Conservation (phyloP, 2,329 filamentous ascomycete genomes). For the Colletotrichum musicola region DNA sequence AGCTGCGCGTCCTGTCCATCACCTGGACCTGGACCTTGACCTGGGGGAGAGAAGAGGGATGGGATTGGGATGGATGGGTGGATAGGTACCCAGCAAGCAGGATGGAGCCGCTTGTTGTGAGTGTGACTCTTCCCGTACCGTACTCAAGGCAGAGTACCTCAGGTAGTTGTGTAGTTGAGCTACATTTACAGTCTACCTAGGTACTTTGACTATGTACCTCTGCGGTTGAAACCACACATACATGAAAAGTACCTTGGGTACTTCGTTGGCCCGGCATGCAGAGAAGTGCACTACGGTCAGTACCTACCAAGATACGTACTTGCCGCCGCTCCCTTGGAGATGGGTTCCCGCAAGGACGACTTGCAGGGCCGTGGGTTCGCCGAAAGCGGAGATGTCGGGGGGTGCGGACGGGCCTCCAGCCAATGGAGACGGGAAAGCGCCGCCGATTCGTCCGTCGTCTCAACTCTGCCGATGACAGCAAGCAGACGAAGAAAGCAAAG, state of each 20-base stretch:
- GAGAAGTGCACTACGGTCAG: no score
- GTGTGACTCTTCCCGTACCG: conserved; percentile 41
- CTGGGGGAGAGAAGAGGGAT: background rate
- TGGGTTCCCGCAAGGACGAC: conserved; percentile 33
- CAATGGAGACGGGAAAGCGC: conserved; percentile 26
- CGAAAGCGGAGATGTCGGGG: conserved; percentile 43
- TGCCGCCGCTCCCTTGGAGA: conserved; percentile 27
- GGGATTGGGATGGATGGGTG: no score
- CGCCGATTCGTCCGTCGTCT: conserved; percentile 37
- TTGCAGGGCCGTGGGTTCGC: conserved; percentile 37
- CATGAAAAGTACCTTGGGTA: no score
- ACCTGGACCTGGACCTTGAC: background rate
- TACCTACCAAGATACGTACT: background rate
- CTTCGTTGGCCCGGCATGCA: no score
- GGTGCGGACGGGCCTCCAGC: conserved; percentile 31
- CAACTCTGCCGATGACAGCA: conserved; percentile 37
- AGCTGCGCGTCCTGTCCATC: background rate
- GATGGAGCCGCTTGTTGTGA: conserved; percentile 27
- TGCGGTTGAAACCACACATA: no score
- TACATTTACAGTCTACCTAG: conserved; percentile 17
- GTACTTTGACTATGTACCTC: conserved; percentile 12
- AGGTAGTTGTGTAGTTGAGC: no score
- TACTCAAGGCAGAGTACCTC: no score
- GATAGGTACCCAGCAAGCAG: background rate
- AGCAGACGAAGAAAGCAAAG: background rate